Conservation (phyloP, 2,329 filamentous ascomycete genomes). For the Botrytis sinoallii region DNA sequence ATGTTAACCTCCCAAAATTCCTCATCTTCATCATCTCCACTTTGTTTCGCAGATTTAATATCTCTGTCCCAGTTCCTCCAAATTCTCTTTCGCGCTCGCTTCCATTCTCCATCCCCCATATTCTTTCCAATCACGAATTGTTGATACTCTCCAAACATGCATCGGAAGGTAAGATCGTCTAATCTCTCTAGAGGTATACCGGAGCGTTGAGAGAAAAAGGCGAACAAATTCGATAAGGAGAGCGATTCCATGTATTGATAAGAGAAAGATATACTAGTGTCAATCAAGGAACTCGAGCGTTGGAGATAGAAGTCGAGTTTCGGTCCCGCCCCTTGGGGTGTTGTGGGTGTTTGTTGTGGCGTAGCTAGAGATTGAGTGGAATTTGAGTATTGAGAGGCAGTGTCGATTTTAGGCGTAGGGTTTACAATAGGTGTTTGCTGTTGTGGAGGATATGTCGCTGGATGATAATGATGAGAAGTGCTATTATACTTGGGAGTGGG, state of each 20-base stretch:
- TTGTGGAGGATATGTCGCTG: background rate
- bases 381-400: background rate
- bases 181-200: background rate
- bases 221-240: conserved; percentile 2
- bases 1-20: conserved; percentile 16
- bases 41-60: background rate
- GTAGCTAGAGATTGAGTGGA: background rate
- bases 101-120: conserved; percentile 15
- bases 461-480: background rate
- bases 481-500: background rate
- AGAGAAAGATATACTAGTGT: conserved; percentile 2
- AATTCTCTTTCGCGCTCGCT: conserved; percentile 11
- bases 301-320: conserved; percentile 19
- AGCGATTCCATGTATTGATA: conserved; percentile 6
- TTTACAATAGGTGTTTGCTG: background rate
- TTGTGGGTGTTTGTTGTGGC: conserved; percentile 13
- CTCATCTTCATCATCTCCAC: background rate
- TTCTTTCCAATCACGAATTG: conserved; percentile 13
- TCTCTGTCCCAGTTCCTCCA: conserved; percentile 17
- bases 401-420: background rate
- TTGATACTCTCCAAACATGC: conserved; percentile 19
- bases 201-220: conserved; percentile 9
- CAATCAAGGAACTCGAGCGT: background rate
- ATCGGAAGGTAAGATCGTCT: conserved; percentile 8
- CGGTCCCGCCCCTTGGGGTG: background rate